Base-by-base conservation (phyloP, 2,329 filamentous ascomycete genomes). In the Nannizziopsis barbatae region DNA sequence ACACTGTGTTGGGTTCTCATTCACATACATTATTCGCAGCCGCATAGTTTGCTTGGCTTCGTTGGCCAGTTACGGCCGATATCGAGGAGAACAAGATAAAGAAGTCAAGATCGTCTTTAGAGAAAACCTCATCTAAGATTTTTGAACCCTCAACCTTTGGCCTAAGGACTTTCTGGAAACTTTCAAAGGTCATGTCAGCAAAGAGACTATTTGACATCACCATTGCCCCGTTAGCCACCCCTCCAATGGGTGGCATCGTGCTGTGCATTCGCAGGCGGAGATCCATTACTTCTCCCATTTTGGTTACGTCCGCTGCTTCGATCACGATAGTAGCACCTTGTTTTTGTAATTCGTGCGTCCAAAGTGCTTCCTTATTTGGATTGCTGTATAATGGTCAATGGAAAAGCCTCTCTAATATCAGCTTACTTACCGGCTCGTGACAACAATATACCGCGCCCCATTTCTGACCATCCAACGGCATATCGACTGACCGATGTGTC, bases 151-250 rank as follows among this genome's bases (percentile, higher is more conserved):
- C 53, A 1, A 71, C 64, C 54, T 71, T 73, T 7, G 69, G 69
- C 0, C 52, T 50, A 0, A 65, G 50, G 0, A 59, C 57, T 1
- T 55, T 53, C 1, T 58, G 49, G n/a, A 69, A 53, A 2, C 61
- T 53, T 0, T 67, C 60, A 8, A 56, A 55, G 3, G 58, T 50
- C 43, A 65, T 57, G 11, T 67, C 54, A 7, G 49, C 42, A 37
- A 71, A 66, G 2, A 59, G 45, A 27, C 15, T 50, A 49, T 74
- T 70, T 1, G 57, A 49, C 0, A 75, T 59, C 2, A 74, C 64
- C 66, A 73, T 68, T 5, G 71, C 70, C 0, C 62, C 71, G 33
- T 73, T 62, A 1, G 60, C 62, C 0, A 73, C 66, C n/a, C 60
- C 60, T 1, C 41, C 57, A 33, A 62, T 52, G 2, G 54, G 58